Conservation (phyloP, 768 basidiomycete genomes). For the Collybia nuda region DNA sequence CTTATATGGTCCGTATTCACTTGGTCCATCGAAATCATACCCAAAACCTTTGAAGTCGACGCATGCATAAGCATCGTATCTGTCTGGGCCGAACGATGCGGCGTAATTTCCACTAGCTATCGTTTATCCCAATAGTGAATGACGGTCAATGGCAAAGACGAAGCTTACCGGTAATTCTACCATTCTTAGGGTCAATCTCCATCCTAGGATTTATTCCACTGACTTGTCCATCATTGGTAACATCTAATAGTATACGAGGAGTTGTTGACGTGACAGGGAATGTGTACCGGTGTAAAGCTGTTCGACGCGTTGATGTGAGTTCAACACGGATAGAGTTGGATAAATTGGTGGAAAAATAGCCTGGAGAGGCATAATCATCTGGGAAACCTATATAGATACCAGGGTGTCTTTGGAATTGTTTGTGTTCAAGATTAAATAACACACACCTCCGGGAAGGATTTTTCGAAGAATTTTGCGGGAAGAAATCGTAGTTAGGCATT, state of each 20-base stretch:
- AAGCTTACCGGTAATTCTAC: slow-evolving; percentile 18
- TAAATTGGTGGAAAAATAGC: slow-evolving; percentile 66
- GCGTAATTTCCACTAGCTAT: background rate
- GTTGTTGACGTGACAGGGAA: slow-evolving; percentile 44
- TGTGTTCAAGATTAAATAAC: background rate
- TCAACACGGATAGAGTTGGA: slow-evolving; percentile 58
- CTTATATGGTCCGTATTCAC: slow-evolving; percentile 56
- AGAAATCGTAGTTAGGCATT: slow-evolving; percentile 47
- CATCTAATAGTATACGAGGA: slow-evolving; percentile 59
- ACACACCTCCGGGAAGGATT: slow-evolving; percentile 45
- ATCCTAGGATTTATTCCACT: slow-evolving; percentile 50
- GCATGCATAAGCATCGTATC: slow-evolving; percentile 58
- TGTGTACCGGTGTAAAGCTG: slow-evolving; percentile 59
- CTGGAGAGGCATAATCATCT: slow-evolving; percentile 62
- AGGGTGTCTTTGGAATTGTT: background rate
- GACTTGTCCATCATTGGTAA: slow-evolving; percentile 60
- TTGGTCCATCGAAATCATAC: slow-evolving; percentile 41
- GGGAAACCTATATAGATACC: slow-evolving; percentile 40
- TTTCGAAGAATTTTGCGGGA: slow-evolving; percentile 47
- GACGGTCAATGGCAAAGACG: background rate
- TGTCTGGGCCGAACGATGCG: slow-evolving; percentile 24
- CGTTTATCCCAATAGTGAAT: background rate
- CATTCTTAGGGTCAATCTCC: slow-evolving; percentile 47
- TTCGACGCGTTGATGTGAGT: slow-evolving; percentile 56
- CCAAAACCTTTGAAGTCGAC: slow-evolving; percentile 59